Evolutionary conservation across 2,329 filamentous ascomycete species (phyloP), one percentile per base, ranked within the genome.

Genomic region (Colletotrichum liaoningense): DNA sequence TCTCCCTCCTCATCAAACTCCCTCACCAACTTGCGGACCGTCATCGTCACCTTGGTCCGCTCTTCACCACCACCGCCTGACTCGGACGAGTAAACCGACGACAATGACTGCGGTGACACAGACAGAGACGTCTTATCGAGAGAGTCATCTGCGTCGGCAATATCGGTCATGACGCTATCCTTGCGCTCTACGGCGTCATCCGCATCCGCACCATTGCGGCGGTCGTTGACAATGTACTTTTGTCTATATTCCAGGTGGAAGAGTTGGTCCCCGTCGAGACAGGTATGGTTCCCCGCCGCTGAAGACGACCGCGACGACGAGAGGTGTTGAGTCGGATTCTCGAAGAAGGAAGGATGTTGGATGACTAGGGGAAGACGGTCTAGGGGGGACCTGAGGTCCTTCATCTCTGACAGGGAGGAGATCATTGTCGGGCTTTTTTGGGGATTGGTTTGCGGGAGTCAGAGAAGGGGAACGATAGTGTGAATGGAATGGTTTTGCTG

Each of bases 1-100:
- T 65, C 63, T 14, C 63, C 63, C 24, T 56, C 19, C 14, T 65
- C 63, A n/a, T 65, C 63, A 24, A 46, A 49, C 12, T 24, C 63
- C n/a, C 38, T 35, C 3, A 65, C 30, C 16, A 35, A 16, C 52
- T 63, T 63, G 12, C 46, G 24, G 30, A 63, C 62, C 46, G 46
- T 63, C 38, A 42, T 42, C 14, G 19, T 19, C 38, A 52, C 60
- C n/a, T 8, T 14, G 11, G 46, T 22, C 62, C 19, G 35, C 62
- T 26, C 42, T 49, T 49, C 19, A 19, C 16, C 49, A n/a, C 49
- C 33, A 12, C 33, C 30, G 30, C 30, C 33, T 24, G 49, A 38
- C 49, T 7, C 24, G 12, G 46, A 22, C 8, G 62, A 64, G 8
- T 22, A 55, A 12, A 42, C 30, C 19, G 63, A 65, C 33, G n/a